These are phyloP conservation scores for Pseudocercospora fijiensis DNA, from an alignment of 2,329 filamentous ascomycete genomes.

Conservation along the genomic window DNA sequence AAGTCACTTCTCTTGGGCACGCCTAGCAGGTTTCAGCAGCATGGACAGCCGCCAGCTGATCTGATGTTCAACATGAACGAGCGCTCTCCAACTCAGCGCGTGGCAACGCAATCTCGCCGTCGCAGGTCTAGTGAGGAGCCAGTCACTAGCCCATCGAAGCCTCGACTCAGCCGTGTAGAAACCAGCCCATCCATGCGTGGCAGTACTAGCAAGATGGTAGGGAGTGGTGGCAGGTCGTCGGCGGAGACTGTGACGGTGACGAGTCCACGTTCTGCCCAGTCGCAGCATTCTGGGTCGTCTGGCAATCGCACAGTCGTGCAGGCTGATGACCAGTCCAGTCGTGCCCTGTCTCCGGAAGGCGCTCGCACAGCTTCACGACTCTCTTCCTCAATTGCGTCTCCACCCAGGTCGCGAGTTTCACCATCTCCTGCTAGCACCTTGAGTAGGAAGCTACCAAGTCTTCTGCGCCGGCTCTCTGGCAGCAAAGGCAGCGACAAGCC, in stretches of 20 bases:
- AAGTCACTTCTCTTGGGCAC: conserved; percentile 38
- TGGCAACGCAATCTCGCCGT: conserved; percentile 17
- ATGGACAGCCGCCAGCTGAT: conserved; percentile 25
- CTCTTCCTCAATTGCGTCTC: conserved; percentile 16
- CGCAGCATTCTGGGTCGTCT: conserved; percentile 29
- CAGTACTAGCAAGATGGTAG: conserved; percentile 19
- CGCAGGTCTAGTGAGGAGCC: conserved; percentile 33
- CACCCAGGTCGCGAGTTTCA: conserved; percentile 21
- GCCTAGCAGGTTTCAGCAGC: conserved; percentile 39
- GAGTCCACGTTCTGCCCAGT: conserved; percentile 27
- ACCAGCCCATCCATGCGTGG: conserved; percentile 31
- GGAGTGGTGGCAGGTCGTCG: conserved; percentile 20
- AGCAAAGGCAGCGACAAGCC: conserved; percentile 25
- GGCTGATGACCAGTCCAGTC: conserved; percentile 13
- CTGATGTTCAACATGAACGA: conserved; percentile 29
- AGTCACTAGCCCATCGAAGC: conserved; percentile 26
- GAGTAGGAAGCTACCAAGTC: conserved; percentile 33
- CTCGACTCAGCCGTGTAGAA: conserved; percentile 32
- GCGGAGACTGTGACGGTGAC: conserved; percentile 23
- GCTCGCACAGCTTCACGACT: conserved; percentile 10
- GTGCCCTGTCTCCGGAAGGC: conserved; percentile 18
- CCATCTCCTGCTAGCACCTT: conserved; percentile 31
- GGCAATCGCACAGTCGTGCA: conserved; percentile 30
- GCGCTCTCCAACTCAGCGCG: conserved; percentile 17
- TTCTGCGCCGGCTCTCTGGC: conserved; percentile 38